These are phyloP conservation scores for Tilletia setariae DNA, from an alignment of 1,284 basidiomycete genomes.

Conservation along the genomic window DNA sequence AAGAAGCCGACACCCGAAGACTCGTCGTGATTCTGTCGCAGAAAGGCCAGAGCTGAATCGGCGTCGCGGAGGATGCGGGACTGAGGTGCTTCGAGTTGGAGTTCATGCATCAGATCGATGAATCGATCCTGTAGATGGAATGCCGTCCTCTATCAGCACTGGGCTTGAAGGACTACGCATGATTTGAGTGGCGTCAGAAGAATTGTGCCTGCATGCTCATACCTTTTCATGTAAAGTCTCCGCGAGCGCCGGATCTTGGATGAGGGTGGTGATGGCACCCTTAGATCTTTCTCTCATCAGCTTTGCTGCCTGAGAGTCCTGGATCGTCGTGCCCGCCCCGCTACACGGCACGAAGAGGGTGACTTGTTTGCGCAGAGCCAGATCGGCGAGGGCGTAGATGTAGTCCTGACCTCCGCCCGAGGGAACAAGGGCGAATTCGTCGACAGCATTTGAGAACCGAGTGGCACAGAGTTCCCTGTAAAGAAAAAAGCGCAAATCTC, in stretches of 20 bases:
- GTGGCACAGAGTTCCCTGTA: constrained; percentile 50
- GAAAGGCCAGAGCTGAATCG: constrained; percentile 50
- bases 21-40: constrained; percentile 24
- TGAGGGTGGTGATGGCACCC: constrained; percentile 47
- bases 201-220: neutral
- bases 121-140: constrained; percentile 32
- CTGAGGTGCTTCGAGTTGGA: constrained; percentile 52
- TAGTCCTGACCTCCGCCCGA: constrained; percentile 26
- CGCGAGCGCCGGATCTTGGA: constrained; percentile 56
- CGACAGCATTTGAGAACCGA: constrained; percentile 54
- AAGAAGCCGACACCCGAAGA: constrained; percentile 28
- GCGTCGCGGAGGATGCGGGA: constrained; percentile 52
- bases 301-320: constrained; percentile 55
- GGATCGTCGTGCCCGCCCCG: constrained; percentile 55
- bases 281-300: constrained; percentile 47
- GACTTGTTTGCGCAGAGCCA: constrained; percentile 50
- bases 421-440: constrained; percentile 34
- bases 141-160: neutral
- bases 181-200: neutral
- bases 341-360: constrained; percentile 57
- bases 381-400: constrained; percentile 42
- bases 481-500: too few species aligned
- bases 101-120: constrained; percentile 51
- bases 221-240: constrained; percentile 56
- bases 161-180: too few species aligned